Base-by-base conservation (phyloP, 2,329 filamentous ascomycete genomes). In the Penicillium frequentans region DNA sequence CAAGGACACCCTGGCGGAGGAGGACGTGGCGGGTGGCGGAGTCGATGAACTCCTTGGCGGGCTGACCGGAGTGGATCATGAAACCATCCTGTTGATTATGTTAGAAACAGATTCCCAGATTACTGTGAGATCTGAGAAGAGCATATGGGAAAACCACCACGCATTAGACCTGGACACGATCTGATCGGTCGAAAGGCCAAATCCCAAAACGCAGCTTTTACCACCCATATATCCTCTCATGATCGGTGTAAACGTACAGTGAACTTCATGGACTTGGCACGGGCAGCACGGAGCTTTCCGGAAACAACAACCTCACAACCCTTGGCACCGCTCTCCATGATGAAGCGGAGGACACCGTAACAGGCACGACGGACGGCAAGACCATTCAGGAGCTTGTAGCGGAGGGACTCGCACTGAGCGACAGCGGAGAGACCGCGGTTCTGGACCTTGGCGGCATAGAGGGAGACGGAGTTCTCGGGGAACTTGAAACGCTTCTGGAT, bases 401-500 rank as follows among this genome's bases (percentile, higher is more conserved):
- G 90, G 79, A 99, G 92, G 71, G 93, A 98, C 86, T 99, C 95
- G 91, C 95, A 99, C 87, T 99, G 95, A 76, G 95, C 95, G 83
- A 99, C 95, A 78, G 95, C 95, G 75, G 93, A 98, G 71, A 99
- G 93, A 90, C 95, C 95, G 80, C 95, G 93, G 87, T 97, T 98
- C 87, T 98, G 95, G 78, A 99, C 95, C 90, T 99, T 99, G 82
- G 95, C 96, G 83, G 95, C 95, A 82, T 99, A 99, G 77, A 99
- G 92, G 69, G 95, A 98, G 80, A 99, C 95, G 73, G 90, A 96
- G 90, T 98, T 98, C 86, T 98, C 93, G 83, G 95, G 93, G 90
- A 99, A 99, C 87, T 97, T 97, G 91, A 99, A 99, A 79, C 95
- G 93, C 90, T 99, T 98, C 87, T 99, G 96, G 87, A 99, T 99